A percentile compares a stretch with the other conserved stretches of the same genome.
phyloP scores from a whole-genome alignment of 495 filamentous ascomycete species.

The Lasiosphaeria miniovina region DNA sequence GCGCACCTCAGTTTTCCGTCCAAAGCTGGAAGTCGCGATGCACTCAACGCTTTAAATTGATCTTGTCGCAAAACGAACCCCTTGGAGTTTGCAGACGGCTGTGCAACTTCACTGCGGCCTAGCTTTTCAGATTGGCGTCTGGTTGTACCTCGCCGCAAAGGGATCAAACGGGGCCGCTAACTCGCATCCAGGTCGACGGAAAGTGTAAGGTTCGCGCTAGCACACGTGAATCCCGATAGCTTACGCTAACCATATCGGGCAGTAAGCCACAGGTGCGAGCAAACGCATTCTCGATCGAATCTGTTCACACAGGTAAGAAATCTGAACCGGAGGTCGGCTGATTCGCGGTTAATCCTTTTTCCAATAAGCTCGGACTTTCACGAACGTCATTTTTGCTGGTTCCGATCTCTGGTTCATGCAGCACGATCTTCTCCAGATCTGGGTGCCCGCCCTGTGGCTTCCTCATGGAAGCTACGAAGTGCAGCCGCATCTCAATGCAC shows the following conservation, averaged over 20 bases:
- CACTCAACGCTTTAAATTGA: background rate
- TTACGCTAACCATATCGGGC: background rate
- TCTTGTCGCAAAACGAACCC: background rate
- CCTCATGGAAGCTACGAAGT: background rate
- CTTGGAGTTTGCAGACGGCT: background rate
- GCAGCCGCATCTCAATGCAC: background rate
- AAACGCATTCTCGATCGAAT: background rate
- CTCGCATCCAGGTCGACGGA: too few relatives aligned
- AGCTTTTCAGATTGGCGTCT: too few relatives aligned
- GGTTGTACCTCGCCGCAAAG: background rate
- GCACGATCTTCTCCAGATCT: constrained; percentile 2
- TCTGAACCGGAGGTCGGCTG: background rate
- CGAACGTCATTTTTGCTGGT: background rate
- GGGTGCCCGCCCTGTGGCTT: background rate
- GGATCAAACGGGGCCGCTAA: background rate
- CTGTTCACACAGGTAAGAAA: background rate
- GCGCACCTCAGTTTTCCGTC: background rate
- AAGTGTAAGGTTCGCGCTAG: background rate
- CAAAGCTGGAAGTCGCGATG: background rate
- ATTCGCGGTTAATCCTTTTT: background rate
- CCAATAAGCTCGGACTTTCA: background rate
- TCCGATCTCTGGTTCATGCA: constrained; percentile 2
- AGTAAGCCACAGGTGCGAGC: background rate
- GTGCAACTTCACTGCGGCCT: constrained; percentile 1
- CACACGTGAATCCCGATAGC: background rate